Conservation (phyloP, 805 yeast genomes). For the Kluyveromyces wickerhamii region DNA sequence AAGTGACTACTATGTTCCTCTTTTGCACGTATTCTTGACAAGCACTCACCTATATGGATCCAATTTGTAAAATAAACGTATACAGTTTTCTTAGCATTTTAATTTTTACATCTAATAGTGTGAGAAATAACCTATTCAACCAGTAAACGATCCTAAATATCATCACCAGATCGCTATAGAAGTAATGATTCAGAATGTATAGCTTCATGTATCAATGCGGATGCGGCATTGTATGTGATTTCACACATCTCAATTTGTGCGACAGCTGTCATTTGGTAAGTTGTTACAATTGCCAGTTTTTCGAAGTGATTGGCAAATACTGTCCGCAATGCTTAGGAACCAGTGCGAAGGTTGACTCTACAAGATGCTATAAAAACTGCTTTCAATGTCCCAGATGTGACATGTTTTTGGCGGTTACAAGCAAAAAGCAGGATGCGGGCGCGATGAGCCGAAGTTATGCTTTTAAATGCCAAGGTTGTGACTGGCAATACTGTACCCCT, state of each 20-base stretch:
- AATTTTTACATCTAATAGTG: too few species aligned
- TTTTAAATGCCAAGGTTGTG: constrained; percentile 9
- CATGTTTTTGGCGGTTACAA: constrained; percentile 1
- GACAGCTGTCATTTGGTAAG: constrained; percentile 7
- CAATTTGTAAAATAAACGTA: too few species aligned
- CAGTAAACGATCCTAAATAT: too few species aligned
- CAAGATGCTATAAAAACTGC: constrained; percentile 7
- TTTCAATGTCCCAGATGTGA: constrained; percentile 10
- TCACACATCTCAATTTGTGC: constrained; percentile 7
- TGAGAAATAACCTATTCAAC: too few species aligned
- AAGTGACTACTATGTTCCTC: too few species aligned
- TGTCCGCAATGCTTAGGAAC: constrained; percentile 8
- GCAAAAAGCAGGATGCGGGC: neutral
- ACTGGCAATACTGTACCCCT: constrained; percentile 7
- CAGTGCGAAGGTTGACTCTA: neutral
- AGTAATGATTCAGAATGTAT: neutral
- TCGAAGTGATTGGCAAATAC: constrained; percentile 8
- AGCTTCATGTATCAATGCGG: constrained; percentile 1
- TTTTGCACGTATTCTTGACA: too few species aligned
- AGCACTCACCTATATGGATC: too few species aligned
- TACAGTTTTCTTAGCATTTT: too few species aligned
- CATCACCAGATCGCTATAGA: neutral
- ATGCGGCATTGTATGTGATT: neutral
- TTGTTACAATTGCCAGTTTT: constrained; percentile 8
- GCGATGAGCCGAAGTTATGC: neutral